Conservation (phyloP, 1,139 yeast genomes). For the Yamadazyma oceani region DNA sequence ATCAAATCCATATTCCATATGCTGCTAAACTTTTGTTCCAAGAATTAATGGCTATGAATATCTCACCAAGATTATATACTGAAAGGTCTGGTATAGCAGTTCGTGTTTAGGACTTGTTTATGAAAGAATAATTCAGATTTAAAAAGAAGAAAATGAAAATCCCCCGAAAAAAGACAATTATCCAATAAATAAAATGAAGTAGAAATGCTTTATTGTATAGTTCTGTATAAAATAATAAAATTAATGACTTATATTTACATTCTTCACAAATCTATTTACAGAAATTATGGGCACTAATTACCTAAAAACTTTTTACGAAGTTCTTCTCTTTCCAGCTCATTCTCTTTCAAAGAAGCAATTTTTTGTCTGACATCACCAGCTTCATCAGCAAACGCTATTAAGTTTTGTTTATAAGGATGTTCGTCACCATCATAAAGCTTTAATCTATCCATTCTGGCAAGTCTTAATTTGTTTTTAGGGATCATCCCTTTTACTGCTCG, state of each 20-base stretch:
- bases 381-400: slow-evolving; percentile 86
- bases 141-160: slow-evolving; percentile 14
- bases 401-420: slow-evolving; percentile 80
- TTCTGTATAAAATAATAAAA: slow-evolving; percentile 11
- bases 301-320: slow-evolving; percentile 38
- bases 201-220: slow-evolving; percentile 8
- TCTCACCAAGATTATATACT: slow-evolving; percentile 81
- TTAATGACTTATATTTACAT: slow-evolving; percentile 6
- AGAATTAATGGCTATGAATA: slow-evolving; percentile 98
- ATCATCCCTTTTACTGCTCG: slow-evolving; percentile 96
- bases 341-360: slow-evolving; percentile 37
- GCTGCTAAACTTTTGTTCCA: slow-evolving; percentile 97
- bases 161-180: neutral
- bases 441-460: slow-evolving; percentile 76
- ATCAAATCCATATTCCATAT: slow-evolving; percentile 95
- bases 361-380: slow-evolving; percentile 51
- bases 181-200: neutral
- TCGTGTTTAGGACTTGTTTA: too few species aligned
- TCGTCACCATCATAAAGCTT: slow-evolving; percentile 86
- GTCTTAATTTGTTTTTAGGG: slow-evolving; percentile 85
- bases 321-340: slow-evolving; percentile 32
- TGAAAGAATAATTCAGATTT: too few species aligned
- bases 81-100: slow-evolving; percentile 51
- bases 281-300: slow-evolving; percentile 14
- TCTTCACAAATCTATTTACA: slow-evolving; percentile 13